A percentile compares a stretch with the other conserved stretches of the same genome.
Conservation (phyloP, 2,329 filamentous ascomycete species). For the Aureobasidium sp. region DNA sequence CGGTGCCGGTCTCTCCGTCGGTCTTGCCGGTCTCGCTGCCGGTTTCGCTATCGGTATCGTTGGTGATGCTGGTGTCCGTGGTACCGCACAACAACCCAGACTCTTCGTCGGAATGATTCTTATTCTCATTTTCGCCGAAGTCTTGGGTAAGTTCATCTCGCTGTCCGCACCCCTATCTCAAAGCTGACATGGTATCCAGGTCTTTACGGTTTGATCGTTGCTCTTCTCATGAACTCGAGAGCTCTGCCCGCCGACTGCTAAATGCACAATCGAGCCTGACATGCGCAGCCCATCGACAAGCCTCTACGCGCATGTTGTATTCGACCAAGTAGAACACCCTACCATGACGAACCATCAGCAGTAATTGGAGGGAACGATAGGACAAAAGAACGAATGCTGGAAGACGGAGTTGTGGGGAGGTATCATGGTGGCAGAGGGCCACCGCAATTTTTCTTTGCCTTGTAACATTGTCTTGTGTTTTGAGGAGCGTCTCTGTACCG, state of each 20-base stretch:
- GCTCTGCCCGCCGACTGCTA: conserved; percentile 55
- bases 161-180: background rate
- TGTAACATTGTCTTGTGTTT: conserved; percentile 14
- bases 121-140: conserved; percentile 99
- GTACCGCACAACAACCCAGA: conserved; percentile 73
- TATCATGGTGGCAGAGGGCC: conserved; percentile 1
- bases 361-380: background rate
- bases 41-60: conserved; percentile 46
- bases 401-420: background rate
- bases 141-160: conserved; percentile 63
- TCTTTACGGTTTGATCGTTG: conserved; percentile 98
- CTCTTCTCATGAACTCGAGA: conserved; percentile 99
- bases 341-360: background rate
- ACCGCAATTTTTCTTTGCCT: background rate
- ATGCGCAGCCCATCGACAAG: conserved; percentile 9
- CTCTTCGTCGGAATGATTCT: conserved; percentile 97
- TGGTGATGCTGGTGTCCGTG: conserved; percentile 77
- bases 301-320: background rate
- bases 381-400: conserved; percentile 1
- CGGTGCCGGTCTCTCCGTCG: conserved; percentile 43
- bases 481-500: conserved; percentile 8
- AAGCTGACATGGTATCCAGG: conserved; percentile 41
- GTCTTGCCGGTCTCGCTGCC: conserved; percentile 32
- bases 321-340: background rate
- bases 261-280: conserved; percentile 9